Conservation (phyloP, 352 stramenopile genomes). For the Phytophthora tentaculata region DNA sequence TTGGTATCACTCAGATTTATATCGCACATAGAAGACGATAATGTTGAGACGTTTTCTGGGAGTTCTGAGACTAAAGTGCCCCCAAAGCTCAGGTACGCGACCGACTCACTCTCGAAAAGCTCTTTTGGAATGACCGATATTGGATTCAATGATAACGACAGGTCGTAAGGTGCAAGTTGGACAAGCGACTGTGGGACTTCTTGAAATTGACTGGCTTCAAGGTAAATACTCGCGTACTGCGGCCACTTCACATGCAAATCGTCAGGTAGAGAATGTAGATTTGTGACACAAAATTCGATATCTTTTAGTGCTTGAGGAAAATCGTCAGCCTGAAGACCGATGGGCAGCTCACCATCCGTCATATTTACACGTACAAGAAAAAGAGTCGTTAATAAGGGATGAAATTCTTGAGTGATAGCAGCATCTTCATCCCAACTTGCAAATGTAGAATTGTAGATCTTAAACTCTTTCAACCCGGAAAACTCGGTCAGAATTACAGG, state of each 20-base stretch:
- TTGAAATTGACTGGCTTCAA: conserved; percentile 26
- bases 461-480: conserved; percentile 23
- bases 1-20: conserved; percentile 38
- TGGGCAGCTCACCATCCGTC: conserved; percentile 16
- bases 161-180: conserved; percentile 27
- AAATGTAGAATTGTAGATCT: conserved; percentile 44
- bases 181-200: conserved; percentile 21
- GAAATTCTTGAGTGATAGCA: conserved; percentile 14
- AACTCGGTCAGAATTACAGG: conserved; percentile 24
- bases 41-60: conserved; percentile 21
- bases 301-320: conserved; percentile 27
- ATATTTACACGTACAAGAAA: conserved; percentile 34
- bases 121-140: conserved; percentile 29
- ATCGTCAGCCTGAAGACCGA: conserved; percentile 22
- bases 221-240: conserved; percentile 33
- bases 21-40: conserved; percentile 32
- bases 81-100: conserved; percentile 37
- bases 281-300: conserved; percentile 44
- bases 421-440: conserved; percentile 15
- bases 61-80: conserved; percentile 29
- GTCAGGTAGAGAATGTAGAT: conserved; percentile 42
- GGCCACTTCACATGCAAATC: conserved; percentile 51
- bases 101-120: conserved; percentile 39
- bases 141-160: conserved; percentile 36
- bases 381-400: conserved; percentile 25